Conservation (phyloP, 768 basidiomycete genomes). For the Lanmaoa pseudosensibilis region DNA sequence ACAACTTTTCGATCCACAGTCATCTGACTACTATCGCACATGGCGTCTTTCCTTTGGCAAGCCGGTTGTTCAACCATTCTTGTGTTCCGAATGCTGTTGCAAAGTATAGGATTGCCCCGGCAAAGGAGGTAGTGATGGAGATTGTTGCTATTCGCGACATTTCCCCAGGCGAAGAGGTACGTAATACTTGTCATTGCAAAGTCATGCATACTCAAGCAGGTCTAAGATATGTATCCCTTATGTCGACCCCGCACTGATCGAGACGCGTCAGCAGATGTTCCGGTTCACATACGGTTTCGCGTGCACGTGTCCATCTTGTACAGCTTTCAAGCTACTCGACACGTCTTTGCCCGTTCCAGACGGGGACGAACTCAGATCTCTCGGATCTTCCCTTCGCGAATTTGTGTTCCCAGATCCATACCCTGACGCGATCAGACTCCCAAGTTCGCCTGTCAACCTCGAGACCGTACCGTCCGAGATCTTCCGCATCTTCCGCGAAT, state of each 20-base stretch:
- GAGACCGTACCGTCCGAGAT: constrained; percentile 41
- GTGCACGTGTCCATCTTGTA: constrained; percentile 63
- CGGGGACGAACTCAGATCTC: constrained; percentile 10
- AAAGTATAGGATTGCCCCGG: constrained; percentile 50
- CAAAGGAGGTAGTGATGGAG: constrained; percentile 52
- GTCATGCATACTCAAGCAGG: background rate
- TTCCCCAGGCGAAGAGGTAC: constrained; percentile 62
- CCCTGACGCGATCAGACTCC: constrained; percentile 24
- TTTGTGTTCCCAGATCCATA: constrained; percentile 37
- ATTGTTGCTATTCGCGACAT: constrained; percentile 64
- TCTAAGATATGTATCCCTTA: constrained; percentile 74
- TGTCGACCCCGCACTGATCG: constrained; percentile 70
- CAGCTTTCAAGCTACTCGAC: constrained; percentile 39
- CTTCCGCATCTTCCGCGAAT: constrained; percentile 50
- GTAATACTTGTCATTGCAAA: background rate
- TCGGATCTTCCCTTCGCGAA: constrained; percentile 37
- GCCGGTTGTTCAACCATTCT: constrained; percentile 82
- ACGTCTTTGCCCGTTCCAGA: constrained; percentile 41
- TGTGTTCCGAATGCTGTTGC: constrained; percentile 72
- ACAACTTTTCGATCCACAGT: constrained; percentile 77
- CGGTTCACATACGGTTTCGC: constrained; percentile 65
- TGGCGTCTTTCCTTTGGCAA: constrained; percentile 75
- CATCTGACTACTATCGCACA: constrained; percentile 70
- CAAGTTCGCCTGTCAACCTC: constrained; percentile 27
- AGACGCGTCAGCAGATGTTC: constrained; percentile 59